Evolutionary conservation across 2,329 filamentous ascomycete genomes (phyloP).

Genomic region (Stachybotrys echinatus): DNA sequence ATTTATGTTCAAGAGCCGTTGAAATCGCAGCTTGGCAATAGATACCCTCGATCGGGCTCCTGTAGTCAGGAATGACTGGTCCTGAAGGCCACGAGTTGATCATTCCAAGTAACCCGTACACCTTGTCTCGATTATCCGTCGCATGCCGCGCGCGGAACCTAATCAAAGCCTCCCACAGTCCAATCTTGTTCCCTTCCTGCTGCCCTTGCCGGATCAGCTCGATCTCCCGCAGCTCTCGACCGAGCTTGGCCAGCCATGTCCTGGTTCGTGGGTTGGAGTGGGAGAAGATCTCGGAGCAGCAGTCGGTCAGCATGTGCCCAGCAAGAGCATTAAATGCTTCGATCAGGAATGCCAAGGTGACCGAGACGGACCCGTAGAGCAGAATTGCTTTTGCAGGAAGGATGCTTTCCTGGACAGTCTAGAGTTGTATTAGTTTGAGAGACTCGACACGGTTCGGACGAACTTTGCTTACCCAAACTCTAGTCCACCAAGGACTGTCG

Average conservation of each 20-base stretch:
- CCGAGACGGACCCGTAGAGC: not conserved
- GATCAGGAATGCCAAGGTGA: not conserved
- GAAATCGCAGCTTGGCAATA: not conserved
- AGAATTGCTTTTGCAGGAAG: not conserved
- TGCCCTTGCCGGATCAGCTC: not conserved
- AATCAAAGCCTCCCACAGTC: not conserved
- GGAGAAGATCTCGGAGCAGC: not conserved
- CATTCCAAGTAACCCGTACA: not conserved
- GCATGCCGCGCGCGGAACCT: not conserved
- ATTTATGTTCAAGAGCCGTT: not conserved
- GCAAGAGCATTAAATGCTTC: not conserved
- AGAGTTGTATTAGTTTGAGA: no score
- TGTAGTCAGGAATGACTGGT: not conserved
- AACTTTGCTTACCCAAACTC: not conserved
- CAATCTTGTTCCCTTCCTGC: not conserved
- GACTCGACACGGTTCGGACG: no score
- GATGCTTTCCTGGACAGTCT: not conserved
- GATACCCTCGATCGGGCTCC: not conserved
- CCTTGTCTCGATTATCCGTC: not conserved
- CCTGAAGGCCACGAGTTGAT: not conserved
- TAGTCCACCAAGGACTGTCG: not conserved
- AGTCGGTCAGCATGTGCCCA: not conserved
- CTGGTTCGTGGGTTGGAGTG: not conserved
- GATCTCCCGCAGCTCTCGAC: not conserved
- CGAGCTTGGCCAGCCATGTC: not conserved